These are phyloP conservation scores for Bipolaris zeicola DNA, from an alignment of 2,329 filamentous ascomycete species.

Conservation along the genomic window DNA sequence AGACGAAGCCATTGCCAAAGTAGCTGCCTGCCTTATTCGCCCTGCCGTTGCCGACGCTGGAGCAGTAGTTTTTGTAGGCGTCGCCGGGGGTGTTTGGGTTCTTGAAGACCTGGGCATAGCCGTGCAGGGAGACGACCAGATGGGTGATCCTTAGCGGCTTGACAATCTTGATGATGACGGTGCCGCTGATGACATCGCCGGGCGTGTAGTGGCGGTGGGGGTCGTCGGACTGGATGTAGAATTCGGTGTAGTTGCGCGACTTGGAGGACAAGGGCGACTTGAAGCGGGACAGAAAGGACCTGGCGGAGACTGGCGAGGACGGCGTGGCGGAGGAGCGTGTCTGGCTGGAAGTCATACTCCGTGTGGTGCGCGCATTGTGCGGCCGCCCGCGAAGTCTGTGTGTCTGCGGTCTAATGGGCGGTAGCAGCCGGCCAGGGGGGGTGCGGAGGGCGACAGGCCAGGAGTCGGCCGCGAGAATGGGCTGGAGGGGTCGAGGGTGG, in stretches of 20 bases:
- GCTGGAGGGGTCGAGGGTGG: not conserved
- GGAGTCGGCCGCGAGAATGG: slow-evolving; percentile 1
- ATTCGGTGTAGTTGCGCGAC: slow-evolving; percentile 73
- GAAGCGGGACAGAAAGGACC: slow-evolving; percentile 59
- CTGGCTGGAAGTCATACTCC: slow-evolving; percentile 49
- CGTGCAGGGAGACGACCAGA: slow-evolving; percentile 76
- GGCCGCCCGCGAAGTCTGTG: slow-evolving; percentile 38
- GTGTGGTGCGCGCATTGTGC: slow-evolving; percentile 47
- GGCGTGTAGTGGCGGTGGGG: slow-evolving; percentile 77
- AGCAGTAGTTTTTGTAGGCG: slow-evolving; percentile 54
- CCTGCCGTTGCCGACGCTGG: slow-evolving; percentile 60
- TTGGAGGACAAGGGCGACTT: slow-evolving; percentile 61
- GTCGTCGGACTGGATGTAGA: slow-evolving; percentile 76
- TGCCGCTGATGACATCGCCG: slow-evolving; percentile 75
- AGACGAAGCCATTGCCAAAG: slow-evolving; percentile 78
- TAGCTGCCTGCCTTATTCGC: slow-evolving; percentile 62
- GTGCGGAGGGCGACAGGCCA: slow-evolving; percentile 3
- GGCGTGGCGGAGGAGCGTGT: slow-evolving; percentile 40
- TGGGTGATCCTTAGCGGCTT: slow-evolving; percentile 81
- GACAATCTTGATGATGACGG: slow-evolving; percentile 72
- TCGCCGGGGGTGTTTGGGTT: slow-evolving; percentile 67
- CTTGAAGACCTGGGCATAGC: slow-evolving; percentile 80
- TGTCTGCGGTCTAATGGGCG: not conserved
- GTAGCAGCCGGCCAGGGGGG: not conserved
- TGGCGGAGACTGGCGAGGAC: slow-evolving; percentile 34